Evolutionary conservation across 768 basidiomycete species (phyloP), one percentile per base, ranked within the genome.

Genomic region (Lyophyllum shimeji): DNA sequence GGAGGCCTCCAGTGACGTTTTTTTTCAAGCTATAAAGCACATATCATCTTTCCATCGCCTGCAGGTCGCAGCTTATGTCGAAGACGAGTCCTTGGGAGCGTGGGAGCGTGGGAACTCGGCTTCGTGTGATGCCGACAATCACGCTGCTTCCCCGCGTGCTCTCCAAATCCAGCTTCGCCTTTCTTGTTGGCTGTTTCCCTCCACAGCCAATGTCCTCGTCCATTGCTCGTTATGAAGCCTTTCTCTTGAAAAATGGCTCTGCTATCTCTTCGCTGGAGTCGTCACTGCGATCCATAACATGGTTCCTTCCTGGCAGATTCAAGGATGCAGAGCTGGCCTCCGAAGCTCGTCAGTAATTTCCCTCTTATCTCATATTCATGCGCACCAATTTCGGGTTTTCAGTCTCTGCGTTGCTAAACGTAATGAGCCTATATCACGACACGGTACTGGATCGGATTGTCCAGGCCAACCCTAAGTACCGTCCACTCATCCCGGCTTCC

Each of bases 321-420:
- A 94, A 93, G 73, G 95, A 98, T 80, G 94, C 95, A 45, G 95
- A 98, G 70, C 77, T 98, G 48, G 95, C 92, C 57, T 94, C 93
- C 12, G 96, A 98, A 82, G 85, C 89, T 65, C 77, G 95, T 96
- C 62, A 81, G 94, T 90, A 58, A 46, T 53, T 57, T 58, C 37
- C 34, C 37, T 50, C 40, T 34, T 5, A 20, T 29, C 52, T 5
- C 46, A 53, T 48, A 29, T 33, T 45, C 52, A 47, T 55, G 42
- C 20, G 31, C 51, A n/a, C 37, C 54, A 54, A 60, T 58, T 60
- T 52, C 61, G 47, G 56, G 53, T 55, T 59, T 55, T 60, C 68
- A 98, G 95, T 98, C 51, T 91, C 93, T 39, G 84, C 96, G n/a
- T 72, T 84, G 29, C 77, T 97, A 65, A 95, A 94, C 72, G 76